Evolutionary conservation across 805 yeast species (phyloP).

Genomic region (Brettanomyces anomalus): DNA sequence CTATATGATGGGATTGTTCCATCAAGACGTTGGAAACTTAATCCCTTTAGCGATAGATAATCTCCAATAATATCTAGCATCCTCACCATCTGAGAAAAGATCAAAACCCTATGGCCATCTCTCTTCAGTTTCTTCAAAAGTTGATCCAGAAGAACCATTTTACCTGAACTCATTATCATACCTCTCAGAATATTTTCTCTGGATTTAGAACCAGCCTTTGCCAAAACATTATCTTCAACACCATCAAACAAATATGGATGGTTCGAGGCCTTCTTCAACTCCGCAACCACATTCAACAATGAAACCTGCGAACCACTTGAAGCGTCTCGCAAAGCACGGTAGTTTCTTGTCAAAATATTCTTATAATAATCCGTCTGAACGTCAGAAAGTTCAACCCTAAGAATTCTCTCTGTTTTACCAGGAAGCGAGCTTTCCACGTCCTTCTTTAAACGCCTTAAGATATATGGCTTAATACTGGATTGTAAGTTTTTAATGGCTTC

Average conservation of each 20-base stretch:
- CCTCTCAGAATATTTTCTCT: conserved; percentile 84
- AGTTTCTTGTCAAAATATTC: conserved; percentile 86
- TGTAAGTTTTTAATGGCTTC: conserved; percentile 81
- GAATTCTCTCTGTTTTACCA: conserved; percentile 88
- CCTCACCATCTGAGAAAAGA: conserved; percentile 95
- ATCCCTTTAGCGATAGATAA: conserved; percentile 78
- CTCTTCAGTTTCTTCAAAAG: conserved; percentile 71
- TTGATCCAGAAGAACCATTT: conserved; percentile 93
- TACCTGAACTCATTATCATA: conserved; percentile 94
- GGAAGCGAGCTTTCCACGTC: conserved; percentile 97
- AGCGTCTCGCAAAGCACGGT: conserved; percentile 84
- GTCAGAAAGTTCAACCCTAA: conserved; percentile 92
- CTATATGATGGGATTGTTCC: conserved; percentile 95
- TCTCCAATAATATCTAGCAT: conserved; percentile 94
- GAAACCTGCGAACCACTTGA: conserved; percentile 74
- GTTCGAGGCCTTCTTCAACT: conserved; percentile 91
- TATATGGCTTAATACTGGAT: conserved; percentile 79
- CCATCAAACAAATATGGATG: conserved; percentile 94
- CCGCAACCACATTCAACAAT: conserved; percentile 85
- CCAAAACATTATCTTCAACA: conserved; percentile 76
- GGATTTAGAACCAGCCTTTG: conserved; percentile 49
- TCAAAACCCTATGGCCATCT: conserved; percentile 94
- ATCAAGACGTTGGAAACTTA: conserved; percentile 84
- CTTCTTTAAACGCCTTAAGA: conserved; percentile 85
- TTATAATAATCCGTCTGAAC: conserved; percentile 92